Evolutionary conservation across 2,329 filamentous ascomycete species (phyloP), one percentile per base, ranked within the genome.

Genomic region (Pyrenochaeta sp.): DNA sequence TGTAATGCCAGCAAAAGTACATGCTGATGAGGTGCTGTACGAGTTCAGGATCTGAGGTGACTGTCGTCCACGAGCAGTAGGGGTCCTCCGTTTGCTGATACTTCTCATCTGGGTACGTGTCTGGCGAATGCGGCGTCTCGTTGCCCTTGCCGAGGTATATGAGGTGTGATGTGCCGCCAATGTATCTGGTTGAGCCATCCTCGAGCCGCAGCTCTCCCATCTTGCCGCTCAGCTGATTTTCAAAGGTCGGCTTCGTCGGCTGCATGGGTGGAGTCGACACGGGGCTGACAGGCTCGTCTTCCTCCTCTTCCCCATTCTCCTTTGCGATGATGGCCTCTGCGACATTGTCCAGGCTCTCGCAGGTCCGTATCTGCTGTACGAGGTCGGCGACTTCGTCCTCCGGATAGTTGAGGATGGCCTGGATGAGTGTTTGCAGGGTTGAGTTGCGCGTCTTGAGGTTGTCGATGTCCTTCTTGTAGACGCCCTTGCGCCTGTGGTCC

Each of bases 1-100:
- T 89, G 75, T 98, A 98, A 76, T 98, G 95, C 90, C 94, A 98
- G 66, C 88, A 92, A 78, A 98, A 98, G 77, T 99, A 99, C 91
- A 98, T 93, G 68, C 93, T 94, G 71, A 99, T 86, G 15, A 99
- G 85, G 75, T 97, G 94, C 14, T 88, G 85, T 64, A 97, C 87
- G 40, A 97, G 82, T 48, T 90, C 85, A 20, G 87, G 83, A 72
- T 97, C 92, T 45, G 87, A 82, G 1, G 92, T 97, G 40, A 97
- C 92, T 14, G 83, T 85, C 0, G 94, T 96, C 95, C 95, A 99
- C 48, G 89, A 93, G 17, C 86, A 87, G 48, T 95, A 82, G 3
- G 92, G 88, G 56, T 94, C 85, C 45, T 89, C 86, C 56, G 83
- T 79, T 15, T 81, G 77, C 14, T 76, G 72, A 50, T 82, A 81